phyloP scores from a whole-genome alignment of 2,329 filamentous ascomycete species.

The Coccinonectria pachysandricola region DNA sequence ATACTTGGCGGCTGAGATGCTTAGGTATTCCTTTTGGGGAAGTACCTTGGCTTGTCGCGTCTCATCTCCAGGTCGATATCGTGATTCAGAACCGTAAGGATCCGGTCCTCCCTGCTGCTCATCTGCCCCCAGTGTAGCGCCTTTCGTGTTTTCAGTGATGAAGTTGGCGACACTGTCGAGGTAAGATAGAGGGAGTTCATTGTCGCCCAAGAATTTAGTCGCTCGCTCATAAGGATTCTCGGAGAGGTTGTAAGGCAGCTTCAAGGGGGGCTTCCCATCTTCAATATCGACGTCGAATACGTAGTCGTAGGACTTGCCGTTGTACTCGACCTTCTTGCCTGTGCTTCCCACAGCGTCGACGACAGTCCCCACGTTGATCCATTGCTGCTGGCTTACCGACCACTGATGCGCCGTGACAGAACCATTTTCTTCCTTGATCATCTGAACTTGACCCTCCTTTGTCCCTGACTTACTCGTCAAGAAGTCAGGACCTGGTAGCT shows the following conservation, averaged over 20 bases:
- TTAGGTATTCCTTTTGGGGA: constrained; percentile 71
- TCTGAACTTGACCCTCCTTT: constrained; percentile 93
- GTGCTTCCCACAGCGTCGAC: constrained; percentile 81
- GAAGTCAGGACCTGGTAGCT: constrained; percentile 81
- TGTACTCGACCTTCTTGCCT: constrained; percentile 64
- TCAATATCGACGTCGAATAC: constrained; percentile 96
- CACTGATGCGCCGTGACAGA: constrained; percentile 81
- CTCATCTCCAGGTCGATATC: constrained; percentile 59
- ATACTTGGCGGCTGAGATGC: constrained; percentile 64
- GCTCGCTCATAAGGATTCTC: constrained; percentile 90
- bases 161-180: constrained; percentile 89
- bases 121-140: constrained; percentile 64
- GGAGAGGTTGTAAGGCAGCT: constrained; percentile 86
- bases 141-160: constrained; percentile 81
- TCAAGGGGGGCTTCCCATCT: constrained; percentile 83
- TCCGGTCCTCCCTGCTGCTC: constrained; percentile 47
- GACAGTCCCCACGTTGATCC: constrained; percentile 87
- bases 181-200: constrained; percentile 78
- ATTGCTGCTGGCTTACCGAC: constrained; percentile 61
- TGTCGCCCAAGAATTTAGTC: constrained; percentile 80
- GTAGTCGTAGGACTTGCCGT: constrained; percentile 86
- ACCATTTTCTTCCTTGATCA: constrained; percentile 75
- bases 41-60: constrained; percentile 47
- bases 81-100: constrained; percentile 66
- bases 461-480: constrained; percentile 71